These are phyloP conservation scores for Macrocystidia cucumis DNA, from an alignment of 1,284 basidiomycete genomes.

Conservation along the genomic window DNA sequence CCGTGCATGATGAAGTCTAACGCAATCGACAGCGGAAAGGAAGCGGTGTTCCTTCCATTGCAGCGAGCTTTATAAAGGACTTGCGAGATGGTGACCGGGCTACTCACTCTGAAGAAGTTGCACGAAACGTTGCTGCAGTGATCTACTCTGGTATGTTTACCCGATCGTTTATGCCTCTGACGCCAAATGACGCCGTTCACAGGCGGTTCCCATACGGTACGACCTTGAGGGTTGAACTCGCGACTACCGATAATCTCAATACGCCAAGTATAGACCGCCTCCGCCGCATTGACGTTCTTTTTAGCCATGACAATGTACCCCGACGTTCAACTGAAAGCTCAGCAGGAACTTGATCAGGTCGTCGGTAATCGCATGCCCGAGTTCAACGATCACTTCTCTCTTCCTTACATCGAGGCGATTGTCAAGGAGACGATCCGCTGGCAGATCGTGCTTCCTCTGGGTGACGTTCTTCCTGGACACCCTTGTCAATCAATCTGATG, in stretches of 20 bases:
- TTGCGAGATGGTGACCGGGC: background rate
- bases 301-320: constrained; percentile 24
- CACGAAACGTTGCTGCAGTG: constrained; percentile 1
- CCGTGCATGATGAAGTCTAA: too few species aligned
- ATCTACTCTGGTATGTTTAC: constrained; percentile 7
- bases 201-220: constrained; percentile 8
- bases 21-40: background rate
- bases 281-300: constrained; percentile 8
- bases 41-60: background rate
- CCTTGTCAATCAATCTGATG: background rate
- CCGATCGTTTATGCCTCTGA: background rate
- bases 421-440: constrained; percentile 39
- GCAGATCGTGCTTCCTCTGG: constrained; percentile 16
- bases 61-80: constrained; percentile 1
- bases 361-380: constrained; percentile 39
- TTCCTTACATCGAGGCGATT: constrained; percentile 39
- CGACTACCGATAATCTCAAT: background rate
- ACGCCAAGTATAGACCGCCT: constrained; percentile 7
- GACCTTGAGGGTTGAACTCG: constrained; percentile 14
- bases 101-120: background rate
- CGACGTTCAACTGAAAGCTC: constrained; percentile 27
- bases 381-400: constrained; percentile 30
- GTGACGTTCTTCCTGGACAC: background rate
- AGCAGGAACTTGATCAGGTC: constrained; percentile 37
- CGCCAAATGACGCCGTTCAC: background rate